Conservation (phyloP, 805 yeast species). For the Tetrapisispora pingtungensis region DNA sequence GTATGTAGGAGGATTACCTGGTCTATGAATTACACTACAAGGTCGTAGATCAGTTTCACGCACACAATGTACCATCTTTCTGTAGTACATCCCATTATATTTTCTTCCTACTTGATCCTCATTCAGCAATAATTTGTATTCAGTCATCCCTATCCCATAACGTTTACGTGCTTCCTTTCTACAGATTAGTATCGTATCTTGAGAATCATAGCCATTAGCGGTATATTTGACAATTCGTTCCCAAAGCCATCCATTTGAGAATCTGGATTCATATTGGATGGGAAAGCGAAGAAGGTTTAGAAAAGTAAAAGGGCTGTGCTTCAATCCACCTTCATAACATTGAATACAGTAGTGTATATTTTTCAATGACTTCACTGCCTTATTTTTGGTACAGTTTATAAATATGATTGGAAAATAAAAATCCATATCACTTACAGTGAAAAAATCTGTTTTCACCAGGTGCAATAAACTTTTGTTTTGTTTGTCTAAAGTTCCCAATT, state of each 20-base stretch:
- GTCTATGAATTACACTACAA: background rate
- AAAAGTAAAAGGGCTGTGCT: background rate
- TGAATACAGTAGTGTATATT: background rate
- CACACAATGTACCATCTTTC: background rate
- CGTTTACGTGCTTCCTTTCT: background rate
- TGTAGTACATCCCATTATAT: background rate
- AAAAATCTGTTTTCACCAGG: background rate
- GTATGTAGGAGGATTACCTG: background rate
- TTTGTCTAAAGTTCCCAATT: background rate
- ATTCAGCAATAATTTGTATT: background rate
- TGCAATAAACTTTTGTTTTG: background rate
- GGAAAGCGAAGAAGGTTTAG: background rate
- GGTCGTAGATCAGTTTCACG: background rate
- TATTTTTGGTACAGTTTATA: background rate
- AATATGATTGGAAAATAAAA: background rate
- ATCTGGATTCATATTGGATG: background rate
- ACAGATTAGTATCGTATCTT: background rate
- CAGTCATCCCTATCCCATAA: background rate
- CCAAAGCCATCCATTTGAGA: background rate
- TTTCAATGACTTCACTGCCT: background rate
- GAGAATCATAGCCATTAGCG: background rate
- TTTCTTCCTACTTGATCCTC: background rate
- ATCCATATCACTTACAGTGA: background rate
- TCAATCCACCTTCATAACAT: background rate
- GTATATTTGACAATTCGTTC: background rate